A percentile compares a stretch with the other conserved stretches of the same genome.
Conservation (phyloP, 1,284 basidiomycete species). For the Ustilago curta region DNA sequence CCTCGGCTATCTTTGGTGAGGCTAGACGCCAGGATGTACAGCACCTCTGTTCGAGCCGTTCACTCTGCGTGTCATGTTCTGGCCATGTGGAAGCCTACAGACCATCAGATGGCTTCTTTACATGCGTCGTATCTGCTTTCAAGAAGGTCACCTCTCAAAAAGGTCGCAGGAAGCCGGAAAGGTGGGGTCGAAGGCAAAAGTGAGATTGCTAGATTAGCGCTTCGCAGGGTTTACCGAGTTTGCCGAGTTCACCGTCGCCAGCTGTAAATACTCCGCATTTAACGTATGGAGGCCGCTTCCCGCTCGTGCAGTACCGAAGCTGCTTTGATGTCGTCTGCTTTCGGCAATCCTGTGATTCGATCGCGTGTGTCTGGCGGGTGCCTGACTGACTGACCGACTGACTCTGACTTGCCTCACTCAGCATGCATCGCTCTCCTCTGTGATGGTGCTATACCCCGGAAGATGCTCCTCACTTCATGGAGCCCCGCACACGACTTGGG, state of each 20-base stretch:
- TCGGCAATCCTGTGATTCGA: slow-evolving; percentile 3
- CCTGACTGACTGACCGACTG: not conserved
- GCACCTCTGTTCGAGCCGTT: not conserved
- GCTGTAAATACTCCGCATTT: no score
- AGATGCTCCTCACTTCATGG: not conserved
- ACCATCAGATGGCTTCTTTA: not conserved
- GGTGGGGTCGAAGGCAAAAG: not conserved
- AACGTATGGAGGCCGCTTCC: no score
- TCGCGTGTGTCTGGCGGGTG: slow-evolving; percentile 1
- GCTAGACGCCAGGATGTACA: not conserved
- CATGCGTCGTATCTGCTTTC: not conserved
- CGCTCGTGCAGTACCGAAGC: no score
- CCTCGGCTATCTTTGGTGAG: not conserved
- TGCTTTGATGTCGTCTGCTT: not conserved
- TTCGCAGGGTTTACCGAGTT: no score
- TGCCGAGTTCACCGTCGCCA: no score
- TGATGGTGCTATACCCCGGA: not conserved
- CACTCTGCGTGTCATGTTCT: not conserved
- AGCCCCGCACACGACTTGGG: not conserved
- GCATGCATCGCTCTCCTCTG: not conserved
- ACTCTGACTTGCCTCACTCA: no score
- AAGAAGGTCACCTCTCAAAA: not conserved
- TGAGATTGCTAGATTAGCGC: not conserved
- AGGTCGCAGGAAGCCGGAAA: not conserved
- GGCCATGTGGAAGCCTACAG: not conserved